Base-by-base conservation (phyloP, 805 yeast genomes). In the Cyberlindnera maritima region DNA sequence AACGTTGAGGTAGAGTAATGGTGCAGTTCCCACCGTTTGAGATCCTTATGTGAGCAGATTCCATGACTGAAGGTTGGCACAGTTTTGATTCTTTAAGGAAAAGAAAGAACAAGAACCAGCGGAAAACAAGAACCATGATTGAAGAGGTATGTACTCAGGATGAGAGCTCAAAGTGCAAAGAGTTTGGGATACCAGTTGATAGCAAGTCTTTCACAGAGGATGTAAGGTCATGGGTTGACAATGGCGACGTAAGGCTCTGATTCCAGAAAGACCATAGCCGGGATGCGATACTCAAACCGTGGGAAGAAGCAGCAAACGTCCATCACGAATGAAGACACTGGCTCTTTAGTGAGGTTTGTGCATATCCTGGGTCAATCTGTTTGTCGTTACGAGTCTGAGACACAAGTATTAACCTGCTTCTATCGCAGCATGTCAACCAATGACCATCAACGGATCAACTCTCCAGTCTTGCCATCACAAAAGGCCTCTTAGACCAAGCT, bases 21-120 rank as follows among this genome's bases (percentile, higher is more conserved):
- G 25, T 21, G 25, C 25, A 21, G 25, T 17, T 37, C n/a, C 17
- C 31, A 23, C 39, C 18, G 14, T 3, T 36, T 13, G 28, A 35
- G 32, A 47, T 54, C 61, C 55, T 50, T 56, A 43, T 52, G 62
- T 44, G 40, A 15, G 33, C 57, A 57, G 47, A 29, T 49, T 40
- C 53, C n/a, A 19, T 41, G 6, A 15, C 12, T 29, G 48, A 36
- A 28, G 31, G 31, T 33, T 41, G 49, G 39, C 46, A 46, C 51
- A 58, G 52, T 56, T 56, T 58, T 58, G 50, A 26, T 55, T 52
- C 54, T 48, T 49, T 47, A 15, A 35, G 21, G 35, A 41, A 26
- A 36, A 40, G 50, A 49, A 52, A 44, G 54, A 56, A 50, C 35
- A 50, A 53, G 31, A 48, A 46, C 46, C 41, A 39, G 31, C 35